phyloP scores from a whole-genome alignment of 2,329 filamentous ascomycete genomes.

The Tympanopsis confertula region DNA sequence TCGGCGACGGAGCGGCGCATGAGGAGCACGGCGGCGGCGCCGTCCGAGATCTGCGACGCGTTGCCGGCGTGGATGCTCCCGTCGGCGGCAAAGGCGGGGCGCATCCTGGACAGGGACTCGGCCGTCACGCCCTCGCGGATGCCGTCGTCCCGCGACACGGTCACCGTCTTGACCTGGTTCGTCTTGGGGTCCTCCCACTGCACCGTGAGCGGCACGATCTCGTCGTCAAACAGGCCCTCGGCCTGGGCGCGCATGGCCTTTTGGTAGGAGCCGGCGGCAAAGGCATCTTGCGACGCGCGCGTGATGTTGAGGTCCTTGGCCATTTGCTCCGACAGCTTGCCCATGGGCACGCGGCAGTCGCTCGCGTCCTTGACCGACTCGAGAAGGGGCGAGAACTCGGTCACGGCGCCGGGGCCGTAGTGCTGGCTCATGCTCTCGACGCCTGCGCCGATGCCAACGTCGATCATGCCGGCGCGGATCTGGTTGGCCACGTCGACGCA shows the following conservation, averaged over 20 bases:
- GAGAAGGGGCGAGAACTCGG: slow-evolving; percentile 83
- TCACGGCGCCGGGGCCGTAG: slow-evolving; percentile 80
- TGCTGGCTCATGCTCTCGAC: slow-evolving; percentile 93
- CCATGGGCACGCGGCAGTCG: slow-evolving; percentile 98
- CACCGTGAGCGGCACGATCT: slow-evolving; percentile 78
- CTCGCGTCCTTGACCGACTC: slow-evolving; percentile 70
- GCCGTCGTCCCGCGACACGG: slow-evolving; percentile 77
- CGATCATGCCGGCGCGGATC: slow-evolving; percentile 85
- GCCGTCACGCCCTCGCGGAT: slow-evolving; percentile 74
- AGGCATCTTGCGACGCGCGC: slow-evolving; percentile 73
- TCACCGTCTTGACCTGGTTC: slow-evolving; percentile 71
- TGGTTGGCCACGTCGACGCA: slow-evolving; percentile 90
- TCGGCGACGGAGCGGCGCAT: slow-evolving; percentile 92
- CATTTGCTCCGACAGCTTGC: slow-evolving; percentile 86
- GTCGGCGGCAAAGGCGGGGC: slow-evolving; percentile 78
- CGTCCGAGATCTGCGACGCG: slow-evolving; percentile 89
- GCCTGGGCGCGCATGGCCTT: slow-evolving; percentile 80
- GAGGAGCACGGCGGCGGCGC: slow-evolving; percentile 84
- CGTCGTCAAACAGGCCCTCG: slow-evolving; percentile 80
- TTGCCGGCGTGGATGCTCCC: slow-evolving; percentile 94
- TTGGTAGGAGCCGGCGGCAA: slow-evolving; percentile 84
- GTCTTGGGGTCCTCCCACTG: slow-evolving; percentile 86
- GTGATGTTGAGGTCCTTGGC: slow-evolving; percentile 69
- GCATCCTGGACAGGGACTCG: slow-evolving; percentile 84
- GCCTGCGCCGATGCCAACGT: slow-evolving; percentile 84